These are phyloP conservation scores for Pseudopyrenochaeta lycopersici DNA, from an alignment of 2,329 filamentous ascomycete species.

Conservation along the genomic window DNA sequence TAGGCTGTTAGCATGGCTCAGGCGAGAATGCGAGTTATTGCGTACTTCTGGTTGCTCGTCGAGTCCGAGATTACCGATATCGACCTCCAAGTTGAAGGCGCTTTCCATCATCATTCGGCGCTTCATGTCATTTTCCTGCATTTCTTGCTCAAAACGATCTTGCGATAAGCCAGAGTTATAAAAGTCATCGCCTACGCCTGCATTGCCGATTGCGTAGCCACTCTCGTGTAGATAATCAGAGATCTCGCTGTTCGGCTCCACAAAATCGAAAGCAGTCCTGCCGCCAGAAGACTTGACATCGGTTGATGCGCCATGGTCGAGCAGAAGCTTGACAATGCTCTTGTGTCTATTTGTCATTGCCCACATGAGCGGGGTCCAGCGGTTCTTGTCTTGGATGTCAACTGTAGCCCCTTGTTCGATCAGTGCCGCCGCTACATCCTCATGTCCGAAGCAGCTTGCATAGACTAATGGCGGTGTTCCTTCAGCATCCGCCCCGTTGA, in stretches of 20 bases:
- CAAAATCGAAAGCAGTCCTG: constrained; percentile 93
- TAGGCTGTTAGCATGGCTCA: constrained; percentile 27
- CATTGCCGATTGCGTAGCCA: constrained; percentile 87
- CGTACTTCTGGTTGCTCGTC: constrained; percentile 92
- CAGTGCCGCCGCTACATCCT: constrained; percentile 83
- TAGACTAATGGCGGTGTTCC: constrained; percentile 97
- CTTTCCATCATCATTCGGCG: constrained; percentile 99
- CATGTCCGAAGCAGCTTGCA: constrained; percentile 97
- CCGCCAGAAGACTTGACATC: constrained; percentile 95
- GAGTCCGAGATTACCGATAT: constrained; percentile 92
- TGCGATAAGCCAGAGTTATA: constrained; percentile 93
- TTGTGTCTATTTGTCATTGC: constrained; percentile 99
- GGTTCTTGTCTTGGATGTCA: constrained; percentile 92
- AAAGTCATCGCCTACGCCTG: constrained; percentile 85
- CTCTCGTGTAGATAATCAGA: constrained; percentile 94
- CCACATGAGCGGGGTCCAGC: constrained; percentile 99
- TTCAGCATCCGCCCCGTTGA: constrained; percentile 90
- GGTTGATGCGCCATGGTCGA: constrained; percentile 94
- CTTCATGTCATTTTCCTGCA: constrained; percentile 95
- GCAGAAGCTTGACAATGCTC: constrained; percentile 87
- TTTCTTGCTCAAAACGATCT: constrained; percentile 94
- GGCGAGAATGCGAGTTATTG: constrained; percentile 13
- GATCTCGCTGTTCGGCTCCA: constrained; percentile 94
- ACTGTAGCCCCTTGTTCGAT: constrained; percentile 87
- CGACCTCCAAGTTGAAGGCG: constrained; percentile 94